phyloP scores from a whole-genome alignment of 805 yeast genomes.

The Jamesozyma hellenica region DNA sequence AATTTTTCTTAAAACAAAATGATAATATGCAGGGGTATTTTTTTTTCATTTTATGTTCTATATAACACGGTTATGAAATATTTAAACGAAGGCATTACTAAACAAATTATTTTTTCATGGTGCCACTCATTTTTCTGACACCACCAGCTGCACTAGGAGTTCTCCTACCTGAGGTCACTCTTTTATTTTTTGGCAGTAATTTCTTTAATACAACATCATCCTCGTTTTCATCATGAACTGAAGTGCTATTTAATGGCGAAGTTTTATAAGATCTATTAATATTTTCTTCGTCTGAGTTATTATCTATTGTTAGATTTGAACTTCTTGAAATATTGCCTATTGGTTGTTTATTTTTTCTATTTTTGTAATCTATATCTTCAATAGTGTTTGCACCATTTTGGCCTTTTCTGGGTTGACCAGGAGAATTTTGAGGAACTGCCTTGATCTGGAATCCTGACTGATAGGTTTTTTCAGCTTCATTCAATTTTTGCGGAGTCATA shows the following conservation, averaged over 20 bases:
- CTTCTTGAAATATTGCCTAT: background rate
- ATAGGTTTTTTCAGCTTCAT: conserved; percentile 22
- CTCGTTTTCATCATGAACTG: conserved; percentile 4
- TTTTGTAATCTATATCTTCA: conserved; percentile 24
- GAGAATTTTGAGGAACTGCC: conserved; percentile 80
- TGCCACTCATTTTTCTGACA: conserved; percentile 29
- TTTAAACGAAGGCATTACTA: too few relatives aligned
- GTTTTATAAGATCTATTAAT: conserved; percentile 9
- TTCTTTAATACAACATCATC: conserved; percentile 21
- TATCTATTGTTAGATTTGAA: conserved; percentile 6
- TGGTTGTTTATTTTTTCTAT: background rate
- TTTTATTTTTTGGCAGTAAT: conserved; percentile 24
- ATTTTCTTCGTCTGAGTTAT: conserved; percentile 11
- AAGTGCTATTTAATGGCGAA: conserved; percentile 1
- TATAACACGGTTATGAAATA: too few relatives aligned
- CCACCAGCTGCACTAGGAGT: conserved; percentile 26
- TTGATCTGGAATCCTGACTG: conserved; percentile 19
- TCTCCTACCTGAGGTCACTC: conserved; percentile 26
- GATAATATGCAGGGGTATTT: too few relatives aligned
- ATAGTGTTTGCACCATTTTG: conserved; percentile 26
- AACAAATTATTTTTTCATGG: conserved; percentile 20
- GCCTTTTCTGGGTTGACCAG: conserved; percentile 90
- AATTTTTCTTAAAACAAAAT: too few relatives aligned
- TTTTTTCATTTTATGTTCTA: too few relatives aligned
- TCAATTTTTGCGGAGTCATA: conserved; percentile 28